These are phyloP conservation scores for Neurospora sp. DNA, from an alignment of 495 filamentous ascomycete genomes.

Conservation along the genomic window DNA sequence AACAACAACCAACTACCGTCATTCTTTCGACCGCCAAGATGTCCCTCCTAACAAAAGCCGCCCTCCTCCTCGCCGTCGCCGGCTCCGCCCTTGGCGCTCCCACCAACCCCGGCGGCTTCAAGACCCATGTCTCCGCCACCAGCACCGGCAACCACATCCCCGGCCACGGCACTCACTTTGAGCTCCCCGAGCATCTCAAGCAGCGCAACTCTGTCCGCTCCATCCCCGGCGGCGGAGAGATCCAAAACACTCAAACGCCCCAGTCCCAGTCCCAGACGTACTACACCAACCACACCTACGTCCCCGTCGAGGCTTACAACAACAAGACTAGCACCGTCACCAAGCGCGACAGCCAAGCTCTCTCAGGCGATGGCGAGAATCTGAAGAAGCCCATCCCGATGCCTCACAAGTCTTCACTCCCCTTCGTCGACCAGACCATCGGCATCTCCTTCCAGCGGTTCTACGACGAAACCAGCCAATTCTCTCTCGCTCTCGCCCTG, in stretches of 20 bases:
- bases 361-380: no score
- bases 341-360: not conserved
- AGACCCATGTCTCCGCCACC: not conserved
- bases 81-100: not conserved
- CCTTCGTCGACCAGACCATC: constrained; percentile 16
- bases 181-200: not conserved
- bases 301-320: not conserved
- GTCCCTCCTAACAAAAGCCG: not conserved
- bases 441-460: constrained; percentile 21
- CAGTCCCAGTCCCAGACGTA: not conserved
- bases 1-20: not conserved
- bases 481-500: constrained; percentile 19
- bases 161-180: not conserved
- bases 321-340: not conserved
- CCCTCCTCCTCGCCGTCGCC: not conserved
- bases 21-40: not conserved
- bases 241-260: not conserved
- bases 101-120: not conserved
- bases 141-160: not conserved
- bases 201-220: not conserved
- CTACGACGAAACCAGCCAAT: constrained; percentile 13
- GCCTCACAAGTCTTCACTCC: not conserved
- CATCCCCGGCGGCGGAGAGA: not conserved
- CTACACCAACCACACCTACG: not conserved
- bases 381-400: not conserved